Evolutionary conservation across 2,329 filamentous ascomycete species (phyloP), one percentile per base, ranked within the genome.

Genomic region (Escovopsis sp.): DNA sequence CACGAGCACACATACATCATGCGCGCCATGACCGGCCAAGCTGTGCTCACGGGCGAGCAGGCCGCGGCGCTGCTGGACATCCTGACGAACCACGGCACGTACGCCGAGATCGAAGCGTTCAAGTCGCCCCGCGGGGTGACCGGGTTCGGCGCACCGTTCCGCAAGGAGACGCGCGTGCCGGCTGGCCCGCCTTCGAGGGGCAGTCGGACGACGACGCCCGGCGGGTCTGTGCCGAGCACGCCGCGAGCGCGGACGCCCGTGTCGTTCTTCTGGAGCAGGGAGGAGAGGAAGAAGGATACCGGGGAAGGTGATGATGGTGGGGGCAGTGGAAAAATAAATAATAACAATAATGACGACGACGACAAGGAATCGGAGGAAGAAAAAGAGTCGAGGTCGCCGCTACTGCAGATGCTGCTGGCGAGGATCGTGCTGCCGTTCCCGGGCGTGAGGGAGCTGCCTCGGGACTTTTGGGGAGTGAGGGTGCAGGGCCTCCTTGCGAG

Each of bases 81-180:
- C 40, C 66, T 79, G 42, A 71, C 71, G 29, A 74, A 78, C 51
- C 54, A 71, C 47, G 66, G 77, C 56, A 74, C 72, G 1, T 79
- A 78, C 50, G 59, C 70, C 11, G 84, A 91, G 59, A 82, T 86
- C 46, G 72, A 81, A 53, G 71, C 70, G 46, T 86, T 88, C 67
- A 84, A 79, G 52, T 60, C 69, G 32, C 73, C 81, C 0, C 62
- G 67, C 2, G 72, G 77, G 25, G 79, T 87, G 45, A 66, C 71
- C 44, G 59, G 67, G 16, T 87, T 85, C 62, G 83, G 84, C 12
- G 76, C 72, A 47, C 84, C 84, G 0, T 87, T 88, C 57, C 61
- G 56, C 34, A 41, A 43, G 39, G 43, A 41, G 29, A 53, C 46
- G 24, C 47, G 48, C 39, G 39, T 36, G 36, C 47, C 41, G 34